Conservation (phyloP, 164 flowering plant species). For the Cinnamomum micranthum region DNA sequence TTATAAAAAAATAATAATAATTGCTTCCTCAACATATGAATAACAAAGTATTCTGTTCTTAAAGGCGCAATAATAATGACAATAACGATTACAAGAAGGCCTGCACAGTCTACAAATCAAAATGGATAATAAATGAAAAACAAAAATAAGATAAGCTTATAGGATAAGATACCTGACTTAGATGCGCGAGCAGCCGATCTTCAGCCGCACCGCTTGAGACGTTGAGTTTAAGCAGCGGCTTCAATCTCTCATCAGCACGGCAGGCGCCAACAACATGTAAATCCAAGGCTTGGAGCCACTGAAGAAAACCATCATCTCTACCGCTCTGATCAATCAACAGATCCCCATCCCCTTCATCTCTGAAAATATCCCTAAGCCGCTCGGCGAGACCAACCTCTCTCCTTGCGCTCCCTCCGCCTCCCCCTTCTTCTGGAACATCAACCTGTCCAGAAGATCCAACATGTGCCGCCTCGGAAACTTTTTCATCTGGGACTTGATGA, state of each 20-base stretch:
- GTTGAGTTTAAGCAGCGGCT: constrained; percentile 76
- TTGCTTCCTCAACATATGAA: no score
- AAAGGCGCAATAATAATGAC: not conserved
- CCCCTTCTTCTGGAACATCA: constrained; percentile 3
- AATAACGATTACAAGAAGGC: not conserved
- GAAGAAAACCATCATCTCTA: constrained; percentile 44
- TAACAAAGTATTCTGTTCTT: no score
- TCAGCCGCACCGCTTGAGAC: constrained; percentile 59
- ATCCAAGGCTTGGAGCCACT: constrained; percentile 89
- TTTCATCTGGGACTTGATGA: constrained; percentile 17
- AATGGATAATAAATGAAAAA: not conserved
- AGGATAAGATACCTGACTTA: constrained; percentile 55
- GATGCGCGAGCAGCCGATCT: constrained; percentile 68
- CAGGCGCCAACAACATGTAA: constrained; percentile 89
- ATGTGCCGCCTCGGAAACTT: constrained; percentile 9
- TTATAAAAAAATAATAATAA: no score
- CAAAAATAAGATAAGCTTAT: no score
- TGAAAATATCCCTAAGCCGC: constrained; percentile 42
- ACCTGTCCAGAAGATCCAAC: constrained; percentile 5
- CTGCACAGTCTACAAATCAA: not conserved
- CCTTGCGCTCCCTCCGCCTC: constrained; percentile 4
- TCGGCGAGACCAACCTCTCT: constrained; percentile 34
- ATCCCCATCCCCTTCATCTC: constrained; percentile 57
- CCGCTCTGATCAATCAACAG: constrained; percentile 43
- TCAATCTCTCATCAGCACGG: constrained; percentile 87